Percentiles rank a stretch among this genome's conserved stretches.
phyloP scores from a whole-genome alignment of 225 moss, liverwort and hornwort genomes.

The Marchantia paleacea region DNA sequence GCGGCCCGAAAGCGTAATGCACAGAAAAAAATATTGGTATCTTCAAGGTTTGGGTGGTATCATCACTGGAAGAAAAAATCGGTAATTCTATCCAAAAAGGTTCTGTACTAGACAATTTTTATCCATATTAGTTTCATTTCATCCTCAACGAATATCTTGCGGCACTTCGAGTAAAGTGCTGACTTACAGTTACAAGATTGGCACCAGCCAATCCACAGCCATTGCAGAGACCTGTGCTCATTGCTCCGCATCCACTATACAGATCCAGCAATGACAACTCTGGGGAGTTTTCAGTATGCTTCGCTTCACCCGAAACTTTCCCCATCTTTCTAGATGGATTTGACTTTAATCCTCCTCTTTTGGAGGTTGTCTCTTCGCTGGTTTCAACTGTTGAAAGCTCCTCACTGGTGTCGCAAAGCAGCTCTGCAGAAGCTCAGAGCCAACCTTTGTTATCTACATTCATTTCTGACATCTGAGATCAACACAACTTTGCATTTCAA shows the following conservation, averaged over 20 bases:
- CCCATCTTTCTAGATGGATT: conserved; percentile 22
- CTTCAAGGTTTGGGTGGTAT: no score
- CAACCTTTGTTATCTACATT: no score
- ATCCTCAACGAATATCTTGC: no score
- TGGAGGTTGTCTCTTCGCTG: conserved; percentile 29
- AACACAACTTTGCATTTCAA: no score
- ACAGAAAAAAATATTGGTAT: no score
- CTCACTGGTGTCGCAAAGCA: conserved; percentile 15
- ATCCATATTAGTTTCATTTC: no score
- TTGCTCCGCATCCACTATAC: conserved; percentile 98
- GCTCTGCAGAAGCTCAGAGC: background rate
- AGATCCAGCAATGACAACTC: conserved; percentile 70
- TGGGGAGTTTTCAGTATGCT: conserved; percentile 27
- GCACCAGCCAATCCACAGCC: conserved; percentile 73
- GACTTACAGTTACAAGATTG: conserved; percentile 77
- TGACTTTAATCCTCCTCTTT: conserved; percentile 2
- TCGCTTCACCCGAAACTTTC: background rate
- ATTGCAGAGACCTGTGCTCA: conserved; percentile 89
- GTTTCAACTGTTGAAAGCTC: conserved; percentile 33
- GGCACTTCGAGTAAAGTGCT: no score
- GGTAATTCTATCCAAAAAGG: no score
- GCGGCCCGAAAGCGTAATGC: no score
- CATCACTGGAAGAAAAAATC: no score
- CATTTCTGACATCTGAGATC: no score
- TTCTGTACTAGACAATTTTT: no score